These are phyloP conservation scores for Sorghum bicolor DNA, from an alignment of 176 grass and related monocot genomes.

Conservation along the genomic window DNA sequence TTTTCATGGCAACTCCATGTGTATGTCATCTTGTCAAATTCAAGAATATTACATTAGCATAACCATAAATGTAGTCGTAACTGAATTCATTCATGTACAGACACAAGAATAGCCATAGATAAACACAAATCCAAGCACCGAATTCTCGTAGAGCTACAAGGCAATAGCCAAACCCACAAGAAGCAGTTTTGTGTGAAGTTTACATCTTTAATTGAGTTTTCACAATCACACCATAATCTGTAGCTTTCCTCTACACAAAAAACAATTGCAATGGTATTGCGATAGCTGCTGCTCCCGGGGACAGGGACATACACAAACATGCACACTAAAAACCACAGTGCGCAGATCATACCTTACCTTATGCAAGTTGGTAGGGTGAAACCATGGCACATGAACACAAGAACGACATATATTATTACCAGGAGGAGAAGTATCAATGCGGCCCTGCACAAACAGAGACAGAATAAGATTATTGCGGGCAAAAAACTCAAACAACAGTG, in stretches of 20 bases:
- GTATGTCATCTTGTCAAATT: not conserved
- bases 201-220: constrained; percentile 4
- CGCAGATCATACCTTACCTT: constrained; percentile 27
- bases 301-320: constrained; percentile 11
- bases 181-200: not conserved
- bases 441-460: constrained; percentile 42
- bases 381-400: constrained; percentile 91
- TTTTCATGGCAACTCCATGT: not conserved
- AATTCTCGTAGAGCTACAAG: not conserved
- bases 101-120: not conserved
- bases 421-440: constrained; percentile 78
- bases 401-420: constrained; percentile 75
- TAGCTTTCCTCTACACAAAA: constrained; percentile 28
- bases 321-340: not conserved
- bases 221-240: constrained; percentile 36
- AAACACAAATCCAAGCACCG: not conserved
- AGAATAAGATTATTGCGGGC: not conserved
- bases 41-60: not conserved
- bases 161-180: not conserved
- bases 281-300: constrained; percentile 12
- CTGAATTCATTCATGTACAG: constrained; percentile 15
- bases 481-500: not conserved
- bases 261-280: constrained; percentile 8
- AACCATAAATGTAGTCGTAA: not conserved
- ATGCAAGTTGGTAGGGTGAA: constrained; percentile 85